Evolutionary conservation across 768 basidiomycete species (phyloP).

Genomic region (Boletus reticulatus): DNA sequence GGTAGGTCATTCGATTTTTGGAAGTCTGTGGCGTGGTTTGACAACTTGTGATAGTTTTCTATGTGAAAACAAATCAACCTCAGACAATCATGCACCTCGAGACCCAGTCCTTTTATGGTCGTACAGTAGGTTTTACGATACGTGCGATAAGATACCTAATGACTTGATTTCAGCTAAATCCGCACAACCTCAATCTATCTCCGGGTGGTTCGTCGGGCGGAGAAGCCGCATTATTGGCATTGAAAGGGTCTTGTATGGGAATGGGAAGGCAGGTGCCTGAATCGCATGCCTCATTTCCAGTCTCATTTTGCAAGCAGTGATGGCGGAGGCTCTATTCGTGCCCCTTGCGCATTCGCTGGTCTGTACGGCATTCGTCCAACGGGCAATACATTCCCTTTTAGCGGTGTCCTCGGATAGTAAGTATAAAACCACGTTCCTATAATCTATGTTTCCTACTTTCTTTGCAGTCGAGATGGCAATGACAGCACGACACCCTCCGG

Average conservation of each 20-base stretch:
- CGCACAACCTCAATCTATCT: constrained; percentile 41
- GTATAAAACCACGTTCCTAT: not conserved
- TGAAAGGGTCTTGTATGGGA: constrained; percentile 45
- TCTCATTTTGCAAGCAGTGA: constrained; percentile 19
- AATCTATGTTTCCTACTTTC: not conserved
- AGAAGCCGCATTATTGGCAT: constrained; percentile 45
- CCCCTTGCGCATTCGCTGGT: constrained; percentile 35
- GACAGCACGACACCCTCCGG: constrained; percentile 11
- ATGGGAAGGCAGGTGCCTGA: constrained; percentile 36
- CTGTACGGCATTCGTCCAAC: constrained; percentile 43
- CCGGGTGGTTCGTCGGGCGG: constrained; percentile 55
- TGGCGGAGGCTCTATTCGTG: constrained; percentile 38
- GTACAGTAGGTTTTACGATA: constrained; percentile 17
- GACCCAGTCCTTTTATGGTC: constrained; percentile 33
- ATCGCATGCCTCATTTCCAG: not conserved
- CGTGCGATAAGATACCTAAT: not conserved
- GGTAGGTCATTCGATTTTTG: constrained; percentile 19
- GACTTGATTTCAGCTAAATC: constrained; percentile 37
- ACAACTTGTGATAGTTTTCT: constrained; percentile 33
- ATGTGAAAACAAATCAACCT: constrained; percentile 43
- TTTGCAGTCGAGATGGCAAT: constrained; percentile 24
- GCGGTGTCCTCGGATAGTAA: constrained; percentile 17
- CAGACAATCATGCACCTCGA: constrained; percentile 43
- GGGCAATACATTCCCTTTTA: constrained; percentile 30
- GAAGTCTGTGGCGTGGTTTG: constrained; percentile 1